Percentiles rank a stretch among this genome's conserved stretches.
These are phyloP conservation scores for Calendula officinalis DNA, from an alignment of 129 eudicot genomes.

Conservation along the genomic window DNA sequence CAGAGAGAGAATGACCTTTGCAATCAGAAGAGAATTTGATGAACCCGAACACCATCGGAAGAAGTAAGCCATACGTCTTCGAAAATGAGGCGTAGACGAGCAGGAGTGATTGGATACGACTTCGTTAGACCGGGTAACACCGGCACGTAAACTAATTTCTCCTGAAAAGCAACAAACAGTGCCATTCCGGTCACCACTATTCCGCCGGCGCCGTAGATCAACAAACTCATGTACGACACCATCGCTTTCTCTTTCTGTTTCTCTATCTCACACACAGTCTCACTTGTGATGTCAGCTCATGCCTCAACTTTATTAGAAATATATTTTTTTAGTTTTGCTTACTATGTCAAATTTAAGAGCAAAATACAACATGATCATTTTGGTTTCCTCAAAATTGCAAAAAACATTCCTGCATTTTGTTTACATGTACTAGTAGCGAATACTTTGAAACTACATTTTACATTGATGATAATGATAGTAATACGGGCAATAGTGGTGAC, in stretches of 20 bases:
- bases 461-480: too few species aligned
- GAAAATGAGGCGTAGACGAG: constrained; percentile 62
- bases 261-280: constrained; percentile 5
- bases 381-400: too few species aligned
- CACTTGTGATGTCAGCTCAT: too few species aligned
- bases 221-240: constrained; percentile 56
- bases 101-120: constrained; percentile 84
- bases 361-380: too few species aligned
- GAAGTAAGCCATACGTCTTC: constrained; percentile 95
- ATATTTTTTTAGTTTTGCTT: too few species aligned
- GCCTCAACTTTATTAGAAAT: too few species aligned
- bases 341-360: too few species aligned
- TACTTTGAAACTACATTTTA: too few species aligned
- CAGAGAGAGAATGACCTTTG: constrained; percentile 42
- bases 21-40: constrained; percentile 68
- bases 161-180: constrained; percentile 79
- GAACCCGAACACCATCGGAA: constrained; percentile 92
- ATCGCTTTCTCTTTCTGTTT: constrained; percentile 17
- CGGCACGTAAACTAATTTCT: constrained; percentile 81
- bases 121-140: constrained; percentile 85
- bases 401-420: too few species aligned
- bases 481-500: too few species aligned
- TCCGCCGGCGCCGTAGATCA: constrained; percentile 76
- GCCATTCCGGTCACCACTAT: constrained; percentile 82
- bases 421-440: too few species aligned